These are phyloP conservation scores for Phalaenopsis equestris DNA, from an alignment of 106 monocot genomes.

Conservation along the genomic window DNA sequence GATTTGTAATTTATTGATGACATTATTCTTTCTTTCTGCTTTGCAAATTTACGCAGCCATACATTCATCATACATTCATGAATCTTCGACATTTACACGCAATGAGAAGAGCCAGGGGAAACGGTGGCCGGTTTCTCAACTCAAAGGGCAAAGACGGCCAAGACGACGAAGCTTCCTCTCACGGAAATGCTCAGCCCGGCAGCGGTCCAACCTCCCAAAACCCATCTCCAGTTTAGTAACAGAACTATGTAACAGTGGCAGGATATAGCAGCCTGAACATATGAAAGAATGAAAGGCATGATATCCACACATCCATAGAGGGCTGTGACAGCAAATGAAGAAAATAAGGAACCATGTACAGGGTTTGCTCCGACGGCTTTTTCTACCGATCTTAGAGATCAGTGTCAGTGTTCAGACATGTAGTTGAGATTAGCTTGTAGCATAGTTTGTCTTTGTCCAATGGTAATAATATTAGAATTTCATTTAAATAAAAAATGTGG, in stretches of 20 bases:
- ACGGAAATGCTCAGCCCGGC: constrained; percentile 6
- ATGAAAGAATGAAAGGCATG: too few relatives aligned
- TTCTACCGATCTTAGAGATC: background rate
- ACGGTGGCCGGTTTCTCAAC: constrained; percentile 52
- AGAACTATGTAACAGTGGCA: background rate
- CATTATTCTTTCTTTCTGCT: background rate
- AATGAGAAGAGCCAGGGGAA: constrained; percentile 43
- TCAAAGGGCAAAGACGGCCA: constrained; percentile 26
- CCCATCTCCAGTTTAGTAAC: background rate
- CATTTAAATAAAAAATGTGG: background rate
- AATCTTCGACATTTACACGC: constrained; percentile 54
- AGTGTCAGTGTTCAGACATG: background rate
- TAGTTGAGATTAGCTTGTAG: background rate
- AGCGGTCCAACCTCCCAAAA: constrained; percentile 2
- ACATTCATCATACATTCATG: constrained; percentile 56
- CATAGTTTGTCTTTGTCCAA: background rate
- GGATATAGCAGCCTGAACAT: background rate
- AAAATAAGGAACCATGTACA: constrained; percentile 3
- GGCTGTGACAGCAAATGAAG: background rate
- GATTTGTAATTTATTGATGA: too few relatives aligned
- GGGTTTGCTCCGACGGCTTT: background rate
- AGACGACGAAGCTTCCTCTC: constrained; percentile 8
- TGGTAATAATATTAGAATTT: background rate
- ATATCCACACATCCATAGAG: background rate
- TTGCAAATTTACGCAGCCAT: constrained; percentile 29